Base-by-base conservation (phyloP, 306 rosid genomes). In the Prunus salicina region DNA sequence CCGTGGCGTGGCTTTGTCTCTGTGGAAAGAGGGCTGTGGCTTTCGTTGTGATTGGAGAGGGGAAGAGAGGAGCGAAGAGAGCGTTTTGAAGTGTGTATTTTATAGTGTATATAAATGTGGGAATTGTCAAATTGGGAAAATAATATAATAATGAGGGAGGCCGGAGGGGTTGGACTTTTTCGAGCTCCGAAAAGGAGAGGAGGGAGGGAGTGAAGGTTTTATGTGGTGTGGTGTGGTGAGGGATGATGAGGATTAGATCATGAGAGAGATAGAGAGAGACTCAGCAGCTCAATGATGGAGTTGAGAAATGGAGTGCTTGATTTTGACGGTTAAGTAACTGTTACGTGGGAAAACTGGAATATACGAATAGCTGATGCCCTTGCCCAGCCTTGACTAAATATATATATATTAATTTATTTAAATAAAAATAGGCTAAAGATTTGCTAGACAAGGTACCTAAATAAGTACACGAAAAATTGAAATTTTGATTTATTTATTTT, bases 321-420 rank as follows among this genome's bases (percentile, higher is more conserved):
- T 3, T 46, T 19, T 57, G 80, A 76, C 74, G 61, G 32, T 43
- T 52, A 50, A 30, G 4, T 20, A 34, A 58, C 50, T 1, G 41
- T 65, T 53, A 27, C 47, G 67, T 67, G 55, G 43, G 69, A 69
- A 32, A 68, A 8, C 43, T 8, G 68, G 47, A 71, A 50, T 70
- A 15, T 70, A 16, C 64, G 56, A 28, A 20, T 28, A 46, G 24
- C 16, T 14, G 30, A 13, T 5, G 18, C 30, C n/a, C 0, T 7
- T 6, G 43, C 9, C 43, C 43, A 4, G 1, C n/a, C 24, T 30
- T 28, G 43, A 28, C 67, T 28, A 28, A 22, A 22, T 22, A 22
- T 22, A 22, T 22, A 22, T 22, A 0, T 22, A 0, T 22, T 22
- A 22, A 22, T 12, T 47, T 10, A 51, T 52, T 51, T 7, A 6